A percentile compares a stretch with the other conserved stretches of the same genome.
phyloP scores from a whole-genome alignment of 345 rosid species.

The Linum usitatissimum region DNA sequence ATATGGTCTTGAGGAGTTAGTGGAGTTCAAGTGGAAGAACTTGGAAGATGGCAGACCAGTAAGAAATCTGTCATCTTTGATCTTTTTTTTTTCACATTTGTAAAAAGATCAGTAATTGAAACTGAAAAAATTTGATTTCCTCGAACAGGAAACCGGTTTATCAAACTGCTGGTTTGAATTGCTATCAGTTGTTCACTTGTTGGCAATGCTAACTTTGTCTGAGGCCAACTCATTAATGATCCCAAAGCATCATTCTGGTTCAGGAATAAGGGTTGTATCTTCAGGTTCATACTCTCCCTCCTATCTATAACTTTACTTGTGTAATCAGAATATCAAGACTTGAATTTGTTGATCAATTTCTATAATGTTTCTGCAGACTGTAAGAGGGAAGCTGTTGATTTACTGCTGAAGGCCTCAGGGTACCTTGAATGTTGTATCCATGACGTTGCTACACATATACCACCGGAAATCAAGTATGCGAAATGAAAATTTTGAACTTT shows the following conservation, averaged over 20 bases:
- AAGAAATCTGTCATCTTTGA: slow-evolving; percentile 1
- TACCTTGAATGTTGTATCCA: slow-evolving; percentile 61
- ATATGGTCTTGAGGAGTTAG: slow-evolving; percentile 44
- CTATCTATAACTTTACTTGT: neutral
- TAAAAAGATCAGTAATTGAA: too few relatives aligned
- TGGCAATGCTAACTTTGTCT: slow-evolving; percentile 60
- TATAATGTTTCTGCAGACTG: slow-evolving; percentile 30
- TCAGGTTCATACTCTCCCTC: slow-evolving; percentile 35
- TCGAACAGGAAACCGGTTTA: slow-evolving; percentile 39
- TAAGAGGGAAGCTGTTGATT: slow-evolving; percentile 72
- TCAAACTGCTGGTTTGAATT: slow-evolving; percentile 67
- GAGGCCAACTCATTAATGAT: slow-evolving; percentile 69
- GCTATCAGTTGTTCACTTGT: slow-evolving; percentile 55
- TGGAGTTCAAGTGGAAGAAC: slow-evolving; percentile 69
- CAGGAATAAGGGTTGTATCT: slow-evolving; percentile 49
- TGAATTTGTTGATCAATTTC: neutral
- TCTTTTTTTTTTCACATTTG: neutral
- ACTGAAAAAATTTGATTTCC: slow-evolving; percentile 4
- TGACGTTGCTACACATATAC: slow-evolving; percentile 34
- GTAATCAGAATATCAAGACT: neutral
- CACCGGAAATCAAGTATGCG: slow-evolving; percentile 46
- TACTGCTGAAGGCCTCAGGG: slow-evolving; percentile 83
- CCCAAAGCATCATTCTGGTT: slow-evolving; percentile 56
- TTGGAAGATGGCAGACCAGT: slow-evolving; percentile 50
- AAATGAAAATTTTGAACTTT: neutral